These are phyloP conservation scores for Rutidosis leptorrhynchoides DNA, from an alignment of 129 eudicot species.

Conservation along the genomic window DNA sequence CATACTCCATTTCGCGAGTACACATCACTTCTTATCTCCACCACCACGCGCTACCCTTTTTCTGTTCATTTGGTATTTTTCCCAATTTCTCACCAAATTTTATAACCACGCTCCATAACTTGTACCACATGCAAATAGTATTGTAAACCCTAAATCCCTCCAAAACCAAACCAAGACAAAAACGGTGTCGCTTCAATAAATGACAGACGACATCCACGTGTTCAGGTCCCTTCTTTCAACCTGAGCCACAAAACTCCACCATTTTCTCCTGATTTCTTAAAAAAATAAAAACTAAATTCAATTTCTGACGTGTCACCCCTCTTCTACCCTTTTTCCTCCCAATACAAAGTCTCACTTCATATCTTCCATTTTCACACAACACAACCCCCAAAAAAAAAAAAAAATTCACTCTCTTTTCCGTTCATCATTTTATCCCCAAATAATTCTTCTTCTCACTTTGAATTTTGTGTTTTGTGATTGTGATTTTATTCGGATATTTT, in stretches of 20 bases:
- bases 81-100: background rate
- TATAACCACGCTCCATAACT: background rate
- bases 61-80: background rate
- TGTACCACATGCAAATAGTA: background rate
- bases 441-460: conserved; percentile 6
- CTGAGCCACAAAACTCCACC: conserved; percentile 67
- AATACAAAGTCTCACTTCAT: conserved; percentile 28
- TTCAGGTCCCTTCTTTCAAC: conserved; percentile 37
- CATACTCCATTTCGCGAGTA: conserved; percentile 24
- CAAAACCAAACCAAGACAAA: background rate
- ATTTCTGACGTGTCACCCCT: conserved; percentile 48
- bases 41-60: conserved; percentile 34
- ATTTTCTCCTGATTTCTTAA: conserved; percentile 50
- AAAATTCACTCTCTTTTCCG: background rate
- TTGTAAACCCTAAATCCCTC: background rate
- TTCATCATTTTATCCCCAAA: conserved; percentile 20
- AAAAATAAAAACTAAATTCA: background rate
- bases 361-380: conserved; percentile 18
- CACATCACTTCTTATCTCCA: conserved; percentile 33
- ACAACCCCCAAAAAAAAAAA: background rate
- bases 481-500: conserved; percentile 5
- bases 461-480: conserved; percentile 15
- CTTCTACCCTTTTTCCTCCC: conserved; percentile 34
- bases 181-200: conserved; percentile 30
- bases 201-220: conserved; percentile 56